Evolutionary conservation across 2,329 filamentous ascomycete species (phyloP), one percentile per base, ranked within the genome.

Genomic region (Aureobasidium uvarum): DNA sequence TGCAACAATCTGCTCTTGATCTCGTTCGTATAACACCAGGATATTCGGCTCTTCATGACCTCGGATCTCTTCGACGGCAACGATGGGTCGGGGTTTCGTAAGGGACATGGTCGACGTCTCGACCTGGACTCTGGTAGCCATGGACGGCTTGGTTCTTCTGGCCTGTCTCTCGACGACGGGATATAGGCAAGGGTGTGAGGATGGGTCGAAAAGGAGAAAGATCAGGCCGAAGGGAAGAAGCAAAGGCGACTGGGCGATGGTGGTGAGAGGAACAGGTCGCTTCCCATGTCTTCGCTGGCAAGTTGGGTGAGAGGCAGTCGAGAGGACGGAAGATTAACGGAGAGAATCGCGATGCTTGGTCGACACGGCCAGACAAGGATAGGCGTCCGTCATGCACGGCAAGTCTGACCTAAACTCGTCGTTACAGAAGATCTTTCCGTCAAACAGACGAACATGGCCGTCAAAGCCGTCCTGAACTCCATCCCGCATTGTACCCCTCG

Each of bases 1-100:
- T 25, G 85, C 85, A 33, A 93, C 86, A 68, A 95, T 90, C 46
- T 84, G 83, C 67, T 93, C 88, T 74, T 94, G 89, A 20, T 85
- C 88, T 25, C 81, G 81, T 13, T 88, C 86, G 75, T 89, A 91
- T 20, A 94, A 77, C 67, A 95, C 73, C 67, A 80, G 72, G 66
- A 81, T 72, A 68, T 78, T 75, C 63, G 78, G 79, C 70, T 72
- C 70, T 58, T 74, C 71, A 65, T 71, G 66, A 54, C 72, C 68
- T 46, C 72, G 73, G 68, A 74, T 70, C 59, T 75, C 72, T 55
- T 74, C 70, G 48, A 74, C 72, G 62, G 70, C 73, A 6, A 68
- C 43, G 20, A 68, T 55, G 13, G 66, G 66, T 13, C 66, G 48
- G 39, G 54, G 62, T 58, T 68, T 68, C 33, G 50, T 41, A 10